These are phyloP conservation scores for Zygoascus ofunaensis DNA, from an alignment of 805 yeast genomes.

Conservation along the genomic window DNA sequence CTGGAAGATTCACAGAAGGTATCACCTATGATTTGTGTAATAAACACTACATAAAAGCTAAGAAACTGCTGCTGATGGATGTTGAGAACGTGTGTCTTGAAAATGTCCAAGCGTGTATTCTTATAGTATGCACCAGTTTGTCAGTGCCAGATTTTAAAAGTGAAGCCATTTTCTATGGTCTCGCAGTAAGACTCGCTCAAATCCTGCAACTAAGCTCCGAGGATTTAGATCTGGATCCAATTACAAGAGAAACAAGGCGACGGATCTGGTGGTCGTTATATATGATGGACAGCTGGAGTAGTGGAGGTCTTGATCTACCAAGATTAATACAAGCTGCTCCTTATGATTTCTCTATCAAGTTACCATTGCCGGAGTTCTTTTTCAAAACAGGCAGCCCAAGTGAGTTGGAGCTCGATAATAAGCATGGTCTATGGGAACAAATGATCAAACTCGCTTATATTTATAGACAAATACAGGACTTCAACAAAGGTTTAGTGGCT, in stretches of 20 bases:
- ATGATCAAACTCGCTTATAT: slow-evolving; percentile 6
- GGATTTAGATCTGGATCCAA: slow-evolving; percentile 1
- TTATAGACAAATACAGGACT: slow-evolving; percentile 7
- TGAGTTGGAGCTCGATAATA: not conserved
- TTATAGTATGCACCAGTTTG: slow-evolving; percentile 1
- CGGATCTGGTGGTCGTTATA: slow-evolving; percentile 8
- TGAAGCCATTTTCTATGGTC: not conserved
- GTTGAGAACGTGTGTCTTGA: slow-evolving; percentile 7
- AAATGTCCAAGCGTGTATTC: slow-evolving; percentile 5
- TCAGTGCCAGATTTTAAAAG: slow-evolving; percentile 3
- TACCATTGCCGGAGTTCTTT: slow-evolving; percentile 5
- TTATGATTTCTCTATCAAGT: too few relatives aligned
- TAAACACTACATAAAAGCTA: not conserved
- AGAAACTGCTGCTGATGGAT: slow-evolving; percentile 1
- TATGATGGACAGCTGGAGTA: slow-evolving; percentile 6
- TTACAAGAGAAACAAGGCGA: slow-evolving; percentile 8
- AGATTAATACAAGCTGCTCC: not conserved
- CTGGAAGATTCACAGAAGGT: slow-evolving; percentile 4
- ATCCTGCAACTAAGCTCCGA: slow-evolving; percentile 3
- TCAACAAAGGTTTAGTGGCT: slow-evolving; percentile 2
- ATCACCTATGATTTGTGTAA: not conserved
- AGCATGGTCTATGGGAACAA: slow-evolving; percentile 5
- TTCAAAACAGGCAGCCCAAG: not conserved
- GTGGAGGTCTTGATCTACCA: slow-evolving; percentile 7
- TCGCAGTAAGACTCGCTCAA: slow-evolving; percentile 9